These are phyloP conservation scores for Schizophyllum amplum DNA, from an alignment of 1,284 basidiomycete species.

Conservation along the genomic window DNA sequence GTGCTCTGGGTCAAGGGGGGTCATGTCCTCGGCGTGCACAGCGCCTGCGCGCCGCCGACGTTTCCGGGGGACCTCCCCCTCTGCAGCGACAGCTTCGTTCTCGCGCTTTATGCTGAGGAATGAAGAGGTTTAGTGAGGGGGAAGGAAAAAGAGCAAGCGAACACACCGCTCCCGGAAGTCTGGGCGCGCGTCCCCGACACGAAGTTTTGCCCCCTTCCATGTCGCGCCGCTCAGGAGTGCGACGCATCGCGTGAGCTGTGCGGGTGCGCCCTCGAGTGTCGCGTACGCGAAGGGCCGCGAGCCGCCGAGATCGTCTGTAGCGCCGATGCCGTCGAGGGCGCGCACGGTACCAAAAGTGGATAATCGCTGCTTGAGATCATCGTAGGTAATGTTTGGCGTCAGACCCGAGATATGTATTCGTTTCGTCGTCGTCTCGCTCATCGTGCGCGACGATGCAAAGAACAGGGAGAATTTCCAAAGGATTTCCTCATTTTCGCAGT, in stretches of 20 bases:
- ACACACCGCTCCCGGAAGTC: slow-evolving; percentile 57
- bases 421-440: slow-evolving; percentile 40
- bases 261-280: slow-evolving; percentile 58
- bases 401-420: slow-evolving; percentile 69
- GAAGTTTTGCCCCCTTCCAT: slow-evolving; percentile 76
- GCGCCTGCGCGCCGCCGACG: slow-evolving; percentile 22
- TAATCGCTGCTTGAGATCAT: slow-evolving; percentile 53
- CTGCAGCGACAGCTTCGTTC: slow-evolving; percentile 21
- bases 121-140: neutral
- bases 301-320: slow-evolving; percentile 52
- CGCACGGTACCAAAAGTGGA: slow-evolving; percentile 60
- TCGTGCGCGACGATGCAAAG: neutral
- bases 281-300: slow-evolving; percentile 65
- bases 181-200: slow-evolving; percentile 72
- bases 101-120: slow-evolving; percentile 23
- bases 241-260: slow-evolving; percentile 55
- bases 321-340: slow-evolving; percentile 61
- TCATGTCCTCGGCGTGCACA: slow-evolving; percentile 50
- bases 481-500: neutral
- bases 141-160: slow-evolving; percentile 1
- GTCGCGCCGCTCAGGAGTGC: slow-evolving; percentile 65
- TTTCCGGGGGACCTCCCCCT: slow-evolving; percentile 27
- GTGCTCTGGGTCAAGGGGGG: slow-evolving; percentile 49
- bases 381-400: slow-evolving; percentile 49
- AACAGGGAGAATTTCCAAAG: neutral